Base-by-base conservation (phyloP, 352 stramenopile genomes). In the Phytopythium mirpurense region DNA sequence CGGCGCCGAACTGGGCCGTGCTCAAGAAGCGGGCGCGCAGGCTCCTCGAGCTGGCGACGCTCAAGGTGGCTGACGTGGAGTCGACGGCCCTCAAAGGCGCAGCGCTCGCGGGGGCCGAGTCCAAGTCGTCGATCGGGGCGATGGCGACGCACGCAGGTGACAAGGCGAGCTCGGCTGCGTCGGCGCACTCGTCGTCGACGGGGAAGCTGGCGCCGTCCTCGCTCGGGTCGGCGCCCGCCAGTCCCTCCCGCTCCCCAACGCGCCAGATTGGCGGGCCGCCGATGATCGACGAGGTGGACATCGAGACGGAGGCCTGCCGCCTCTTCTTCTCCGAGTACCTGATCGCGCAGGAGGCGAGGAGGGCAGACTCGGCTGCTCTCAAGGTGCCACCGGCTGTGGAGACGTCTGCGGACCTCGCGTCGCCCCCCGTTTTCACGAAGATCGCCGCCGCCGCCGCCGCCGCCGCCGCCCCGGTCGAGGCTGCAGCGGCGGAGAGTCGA, bases 321-420 rank as follows among this genome's bases (percentile, higher is more conserved):
- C 68, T 96, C 56, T 84, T 95, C 36, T 97, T 97, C 43, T 73
- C 90, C 2, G 78, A 90, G 23, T 86, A 96, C 34, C 65, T 98
- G 0, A 41, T 85, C 1, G 55, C 72, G 3, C 70, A 85, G 44
- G 75, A 88, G 32, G 40, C 49, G 7, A 75, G 68, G 44, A 78
- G 61, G 37, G 46, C 51, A 0, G 57, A 71, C 18, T 46, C 42
- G 7, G 23, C 34, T 15, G 18, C 31, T 6, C 46, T 31, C 9
- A 52, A 42, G 15, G 41, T 23, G 14, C 15, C 34, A 12, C 23
- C 41, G 3, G 4, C 41, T 14, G 5, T 12, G 11, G 8, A 14
- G 1, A 4, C 18, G 5, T 14, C 41, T 47, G 21, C n/a, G 21
- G 29, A 40, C 2, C n/a, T 8, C 7, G 14, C 21, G 0, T n/a